These are phyloP conservation scores for Tylopilus plumbeoviolaceoides DNA, from an alignment of 768 basidiomycete genomes.

Conservation along the genomic window DNA sequence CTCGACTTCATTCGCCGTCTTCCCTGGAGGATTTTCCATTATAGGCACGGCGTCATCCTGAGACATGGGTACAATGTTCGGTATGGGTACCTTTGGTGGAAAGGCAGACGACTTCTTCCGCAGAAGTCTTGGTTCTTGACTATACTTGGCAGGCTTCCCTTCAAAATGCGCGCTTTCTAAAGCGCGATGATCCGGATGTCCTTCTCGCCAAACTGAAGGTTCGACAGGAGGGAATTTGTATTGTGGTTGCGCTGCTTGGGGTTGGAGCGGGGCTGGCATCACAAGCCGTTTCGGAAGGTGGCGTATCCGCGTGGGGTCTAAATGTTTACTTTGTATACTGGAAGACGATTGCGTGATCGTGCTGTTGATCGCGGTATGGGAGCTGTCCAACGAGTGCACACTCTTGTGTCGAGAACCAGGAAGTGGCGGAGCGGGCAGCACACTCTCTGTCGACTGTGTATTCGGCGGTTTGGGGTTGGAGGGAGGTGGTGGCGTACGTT, in stretches of 20 bases:
- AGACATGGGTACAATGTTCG: conserved; percentile 17
- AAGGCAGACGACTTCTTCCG: conserved; percentile 25
- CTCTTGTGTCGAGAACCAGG: conserved; percentile 7
- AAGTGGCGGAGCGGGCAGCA: background rate
- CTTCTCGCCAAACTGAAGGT: conserved; percentile 3
- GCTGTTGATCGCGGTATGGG: background rate
- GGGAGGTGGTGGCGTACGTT: conserved; percentile 5
- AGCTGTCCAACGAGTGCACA: conserved; percentile 8
- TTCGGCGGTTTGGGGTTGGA: background rate
- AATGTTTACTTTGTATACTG: conserved; percentile 4
- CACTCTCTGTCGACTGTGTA: conserved; percentile 2
- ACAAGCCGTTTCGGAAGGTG: conserved; percentile 64
- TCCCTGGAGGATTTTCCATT: conserved; percentile 7
- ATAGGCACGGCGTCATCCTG: conserved; percentile 9
- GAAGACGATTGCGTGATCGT: conserved; percentile 4
- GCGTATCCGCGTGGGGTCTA: conserved; percentile 20
- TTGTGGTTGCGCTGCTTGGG: conserved; percentile 19
- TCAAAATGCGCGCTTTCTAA: conserved; percentile 1
- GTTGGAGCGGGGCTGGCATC: conserved; percentile 69
- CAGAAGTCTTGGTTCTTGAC: conserved; percentile 15
- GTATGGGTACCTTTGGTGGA: conserved; percentile 25
- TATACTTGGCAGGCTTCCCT: conserved; percentile 8
- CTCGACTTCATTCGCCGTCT: conserved; percentile 14
- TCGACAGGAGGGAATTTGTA: conserved; percentile 8
- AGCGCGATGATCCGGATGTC: conserved; percentile 3